Base-by-base conservation (phyloP, 495 filamentous ascomycete genomes). In the Trichoderma erinaceum region DNA sequence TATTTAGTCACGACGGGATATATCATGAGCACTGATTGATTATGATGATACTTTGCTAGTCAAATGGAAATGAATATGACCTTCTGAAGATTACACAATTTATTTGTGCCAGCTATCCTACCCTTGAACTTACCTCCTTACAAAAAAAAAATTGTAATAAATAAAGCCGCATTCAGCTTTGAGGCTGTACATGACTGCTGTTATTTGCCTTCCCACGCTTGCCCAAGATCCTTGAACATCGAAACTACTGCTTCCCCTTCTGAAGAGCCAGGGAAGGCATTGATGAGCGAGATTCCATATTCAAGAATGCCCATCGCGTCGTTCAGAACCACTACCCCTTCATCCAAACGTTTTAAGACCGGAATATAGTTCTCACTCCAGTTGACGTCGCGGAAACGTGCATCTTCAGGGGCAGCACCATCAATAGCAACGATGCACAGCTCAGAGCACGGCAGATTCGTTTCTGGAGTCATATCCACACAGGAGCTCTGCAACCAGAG, bases 351-450 rank as follows among this genome's bases (percentile, higher is more conserved):
- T 11, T 6, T 29, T 8, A 61, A 25, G 3, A 32, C 56, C 12
- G 29, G 56, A 12, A 61, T 13, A 21, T 61, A 32, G 15, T 21
- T 61, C 11, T 32, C 23, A 13, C 56, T 61, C 56, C 56, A 61
- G 25, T 61, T 61, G 5, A 23, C 25, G 29, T 61, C 25, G 12
- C 23, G 70, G n/a, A 83, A n/a, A 6, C 66, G 52, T 0, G 73
- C 68, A 69, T 84, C 74, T 27, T 83, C 77, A 3, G 75, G 76
- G 0, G 71, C 70, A 5, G 81, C 67, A 13, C 74, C 74, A 70
- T 83, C 80, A 65, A 84, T 76, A 63, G 76, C 75, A 1, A 82
- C 73, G 11, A 66, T 41, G 21, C 32, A 25, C 3, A 23, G 35
- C 29, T n/a, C 64, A 44, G 65, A 18, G 4, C 48, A 3, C 29